Evolutionary conservation across 495 filamentous ascomycete genomes (phyloP).

Genomic region (Lineolata rhizophorae): DNA sequence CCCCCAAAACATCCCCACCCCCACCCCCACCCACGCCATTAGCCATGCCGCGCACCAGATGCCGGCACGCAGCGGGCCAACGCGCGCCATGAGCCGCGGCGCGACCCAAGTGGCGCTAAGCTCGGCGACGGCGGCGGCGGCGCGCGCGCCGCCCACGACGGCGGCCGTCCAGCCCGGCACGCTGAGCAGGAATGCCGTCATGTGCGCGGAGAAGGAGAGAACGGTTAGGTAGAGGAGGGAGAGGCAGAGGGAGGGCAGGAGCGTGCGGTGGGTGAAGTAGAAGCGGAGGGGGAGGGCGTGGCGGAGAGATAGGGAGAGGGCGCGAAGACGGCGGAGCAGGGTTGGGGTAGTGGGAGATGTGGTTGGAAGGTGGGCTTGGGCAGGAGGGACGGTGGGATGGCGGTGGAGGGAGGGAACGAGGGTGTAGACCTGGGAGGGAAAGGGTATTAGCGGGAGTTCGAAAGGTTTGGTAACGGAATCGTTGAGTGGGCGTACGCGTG

Average conservation of each 20-base stretch:
- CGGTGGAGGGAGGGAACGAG: not conserved
- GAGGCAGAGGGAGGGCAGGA: constrained; percentile 20
- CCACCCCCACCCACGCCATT: constrained; percentile 25
- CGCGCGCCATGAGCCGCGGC: constrained; percentile 26
- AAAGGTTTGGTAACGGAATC: not conserved
- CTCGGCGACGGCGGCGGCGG: constrained; percentile 21
- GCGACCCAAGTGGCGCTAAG: constrained; percentile 28
- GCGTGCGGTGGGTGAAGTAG: constrained; percentile 16
- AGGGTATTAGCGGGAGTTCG: too few species aligned
- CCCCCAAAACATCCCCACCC: constrained; percentile 21
- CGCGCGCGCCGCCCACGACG: constrained; percentile 21
- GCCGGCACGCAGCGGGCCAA: constrained; percentile 34
- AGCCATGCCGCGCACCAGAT: constrained; percentile 47
- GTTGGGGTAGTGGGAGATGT: too few species aligned
- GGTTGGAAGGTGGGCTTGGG: too few species aligned
- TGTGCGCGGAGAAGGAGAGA: constrained; percentile 20
- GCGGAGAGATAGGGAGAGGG: too few species aligned
- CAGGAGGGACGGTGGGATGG: not conserved
- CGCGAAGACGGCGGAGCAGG: too few species aligned
- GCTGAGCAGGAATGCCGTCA: constrained; percentile 22
- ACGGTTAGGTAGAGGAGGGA: constrained; percentile 23
- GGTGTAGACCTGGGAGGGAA: too few species aligned
- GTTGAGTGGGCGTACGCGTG: not conserved
- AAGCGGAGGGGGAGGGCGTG: too few species aligned
- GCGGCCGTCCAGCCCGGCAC: constrained; percentile 14